phyloP scores from a whole-genome alignment of 2,329 filamentous ascomycete genomes.

The Ophiocordyceps robertsii region DNA sequence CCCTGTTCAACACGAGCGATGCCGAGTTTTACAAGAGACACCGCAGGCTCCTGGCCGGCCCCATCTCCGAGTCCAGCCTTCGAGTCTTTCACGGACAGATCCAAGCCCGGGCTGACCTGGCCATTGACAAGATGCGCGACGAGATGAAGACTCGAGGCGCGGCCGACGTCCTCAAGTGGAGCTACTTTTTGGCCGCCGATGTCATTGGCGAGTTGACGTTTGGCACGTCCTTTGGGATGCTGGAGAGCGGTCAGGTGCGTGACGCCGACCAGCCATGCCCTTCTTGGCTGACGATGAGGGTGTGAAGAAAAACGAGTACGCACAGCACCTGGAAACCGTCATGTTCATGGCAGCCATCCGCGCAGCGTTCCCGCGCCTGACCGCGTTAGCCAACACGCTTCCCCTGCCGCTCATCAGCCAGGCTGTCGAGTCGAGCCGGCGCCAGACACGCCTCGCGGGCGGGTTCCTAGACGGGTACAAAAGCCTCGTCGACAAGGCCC shows the following conservation, averaged over 20 bases:
- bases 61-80: conserved; percentile 22
- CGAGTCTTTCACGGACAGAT: neutral
- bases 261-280: neutral
- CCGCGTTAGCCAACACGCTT: conserved; percentile 8
- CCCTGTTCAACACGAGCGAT: conserved; percentile 26
- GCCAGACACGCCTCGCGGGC: conserved; percentile 11
- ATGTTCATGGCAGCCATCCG: conserved; percentile 9
- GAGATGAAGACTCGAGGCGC: conserved; percentile 21
- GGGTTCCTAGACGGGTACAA: conserved; percentile 15
- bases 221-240: conserved; percentile 29
- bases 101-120: neutral
- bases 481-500: conserved; percentile 7
- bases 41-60: conserved; percentile 26
- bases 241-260: conserved; percentile 1
- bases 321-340: conserved; percentile 20
- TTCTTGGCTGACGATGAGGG: conserved; percentile 11
- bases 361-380: conserved; percentile 14
- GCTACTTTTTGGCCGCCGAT: conserved; percentile 36
- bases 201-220: conserved; percentile 36
- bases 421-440: conserved; percentile 1
- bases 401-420: conserved; percentile 10
- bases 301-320: conserved; percentile 20
- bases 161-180: conserved; percentile 37
- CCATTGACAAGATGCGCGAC: conserved; percentile 6
- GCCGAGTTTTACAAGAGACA: conserved; percentile 21